Conservation (phyloP, 192 early-diverging fungal genomes). For the Umbelopsis sp. region DNA sequence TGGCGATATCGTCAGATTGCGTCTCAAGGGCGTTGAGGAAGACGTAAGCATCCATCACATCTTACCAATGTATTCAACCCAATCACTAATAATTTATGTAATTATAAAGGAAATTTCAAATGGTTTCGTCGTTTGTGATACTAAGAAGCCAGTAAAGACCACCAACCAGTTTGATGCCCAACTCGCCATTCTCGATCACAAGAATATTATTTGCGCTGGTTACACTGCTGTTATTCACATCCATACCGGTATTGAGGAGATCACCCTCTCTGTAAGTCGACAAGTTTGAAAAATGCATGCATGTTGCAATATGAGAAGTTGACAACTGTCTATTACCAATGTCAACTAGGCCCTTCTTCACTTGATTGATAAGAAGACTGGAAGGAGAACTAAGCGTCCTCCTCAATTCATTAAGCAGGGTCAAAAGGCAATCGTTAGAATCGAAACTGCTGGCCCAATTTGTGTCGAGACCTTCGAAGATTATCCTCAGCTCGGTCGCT, state of each 20-base stretch:
- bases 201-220: constrained; percentile 96
- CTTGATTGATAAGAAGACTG: constrained; percentile 92
- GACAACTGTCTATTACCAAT: constrained; percentile 18
- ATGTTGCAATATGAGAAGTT: constrained; percentile 25
- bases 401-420: constrained; percentile 95
- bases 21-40: constrained; percentile 91
- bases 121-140: constrained; percentile 87
- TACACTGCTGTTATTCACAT: constrained; percentile 93
- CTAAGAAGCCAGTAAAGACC: constrained; percentile 77
- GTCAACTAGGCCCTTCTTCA: constrained; percentile 73
- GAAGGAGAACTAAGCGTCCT: constrained; percentile 83
- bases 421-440: constrained; percentile 83
- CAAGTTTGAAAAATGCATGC: neutral
- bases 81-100: neutral
- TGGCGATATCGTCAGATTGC: constrained; percentile 94
- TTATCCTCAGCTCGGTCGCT: constrained; percentile 91
- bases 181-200: constrained; percentile 89
- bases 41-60: constrained; percentile 53
- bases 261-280: constrained; percentile 64
- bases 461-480: constrained; percentile 89
- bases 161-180: constrained; percentile 85
- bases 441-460: constrained; percentile 75
- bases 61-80: neutral
- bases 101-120: constrained; percentile 65
- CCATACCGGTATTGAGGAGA: constrained; percentile 88